Percentiles rank a stretch among this genome's conserved stretches.
Conservation (phyloP, 129 eudicot species). For the Lonicera japonica region DNA sequence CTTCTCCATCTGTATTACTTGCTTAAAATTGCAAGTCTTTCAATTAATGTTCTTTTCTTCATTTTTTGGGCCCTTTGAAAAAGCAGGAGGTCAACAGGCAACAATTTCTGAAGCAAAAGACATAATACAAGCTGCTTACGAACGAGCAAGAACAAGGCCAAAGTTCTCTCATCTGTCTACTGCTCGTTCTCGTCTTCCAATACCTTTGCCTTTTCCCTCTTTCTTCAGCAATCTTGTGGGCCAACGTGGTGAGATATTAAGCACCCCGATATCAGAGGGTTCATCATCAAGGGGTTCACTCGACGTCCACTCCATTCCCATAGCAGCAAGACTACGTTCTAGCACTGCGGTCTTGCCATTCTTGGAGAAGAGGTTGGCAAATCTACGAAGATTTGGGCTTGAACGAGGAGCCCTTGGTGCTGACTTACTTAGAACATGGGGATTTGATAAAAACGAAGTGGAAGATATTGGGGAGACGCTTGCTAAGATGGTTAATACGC, state of each 20-base stretch:
- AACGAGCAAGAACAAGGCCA: constrained; percentile 40
- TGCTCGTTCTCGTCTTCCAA: constrained; percentile 77
- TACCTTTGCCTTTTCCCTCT: constrained; percentile 86
- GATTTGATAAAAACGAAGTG: constrained; percentile 78
- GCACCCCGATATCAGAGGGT: constrained; percentile 24
- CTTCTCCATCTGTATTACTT: background rate
- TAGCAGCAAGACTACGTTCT: constrained; percentile 86
- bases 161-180: constrained; percentile 72
- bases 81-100: constrained; percentile 54
- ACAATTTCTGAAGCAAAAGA: constrained; percentile 50
- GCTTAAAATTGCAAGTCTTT: too few relatives aligned
- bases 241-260: constrained; percentile 57
- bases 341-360: constrained; percentile 70
- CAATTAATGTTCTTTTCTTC: too few relatives aligned
- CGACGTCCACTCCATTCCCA: constrained; percentile 77
- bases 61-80: too few relatives aligned
- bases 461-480: constrained; percentile 79
- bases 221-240: constrained; percentile 59
- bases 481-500: constrained; percentile 52
- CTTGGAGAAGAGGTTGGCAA: constrained; percentile 54
- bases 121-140: constrained; percentile 55
- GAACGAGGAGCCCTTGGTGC: constrained; percentile 69
- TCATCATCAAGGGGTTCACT: constrained; percentile 58
- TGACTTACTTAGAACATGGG: constrained; percentile 63
- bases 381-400: constrained; percentile 65